These are phyloP conservation scores for Dioscorea zingiberensis DNA, from an alignment of 106 monocot genomes.

Conservation along the genomic window DNA sequence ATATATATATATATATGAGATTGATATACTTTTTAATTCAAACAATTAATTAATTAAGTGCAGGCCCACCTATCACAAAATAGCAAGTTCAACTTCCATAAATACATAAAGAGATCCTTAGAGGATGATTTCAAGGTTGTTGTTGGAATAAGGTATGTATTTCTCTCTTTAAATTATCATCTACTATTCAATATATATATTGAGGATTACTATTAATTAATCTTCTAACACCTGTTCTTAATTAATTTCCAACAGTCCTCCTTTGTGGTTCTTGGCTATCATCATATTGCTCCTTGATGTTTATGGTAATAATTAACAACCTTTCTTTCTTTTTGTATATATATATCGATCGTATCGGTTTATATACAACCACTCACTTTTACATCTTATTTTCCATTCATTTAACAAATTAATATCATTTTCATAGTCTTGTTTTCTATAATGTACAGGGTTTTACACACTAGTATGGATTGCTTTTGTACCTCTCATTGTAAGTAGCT, in stretches of 20 bases:
- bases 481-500: too few relatives aligned
- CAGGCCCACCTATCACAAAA: slow-evolving; percentile 43
- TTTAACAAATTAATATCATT: too few relatives aligned
- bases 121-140: slow-evolving; percentile 22
- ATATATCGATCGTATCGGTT: too few relatives aligned
- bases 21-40: not conserved
- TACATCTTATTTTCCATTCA: too few relatives aligned
- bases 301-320: slow-evolving; percentile 23
- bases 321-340: not conserved
- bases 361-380: too few relatives aligned
- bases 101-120: slow-evolving; percentile 36
- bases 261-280: slow-evolving; percentile 33
- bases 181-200: not conserved
- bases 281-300: slow-evolving; percentile 30
- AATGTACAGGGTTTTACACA: slow-evolving; percentile 23
- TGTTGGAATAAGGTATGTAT: slow-evolving; percentile 36
- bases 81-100: slow-evolving; percentile 43
- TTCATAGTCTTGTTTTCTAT: not conserved
- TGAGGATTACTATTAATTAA: too few relatives aligned
- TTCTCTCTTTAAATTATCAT: not conserved
- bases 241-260: slow-evolving; percentile 19
- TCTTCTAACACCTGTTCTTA: too few relatives aligned
- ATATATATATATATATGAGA: too few relatives aligned
- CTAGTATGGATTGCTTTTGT: slow-evolving; percentile 42
- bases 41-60: not conserved